These are phyloP conservation scores for Leptographium radiaticola DNA, from an alignment of 2,329 filamentous ascomycete genomes.

Conservation along the genomic window DNA sequence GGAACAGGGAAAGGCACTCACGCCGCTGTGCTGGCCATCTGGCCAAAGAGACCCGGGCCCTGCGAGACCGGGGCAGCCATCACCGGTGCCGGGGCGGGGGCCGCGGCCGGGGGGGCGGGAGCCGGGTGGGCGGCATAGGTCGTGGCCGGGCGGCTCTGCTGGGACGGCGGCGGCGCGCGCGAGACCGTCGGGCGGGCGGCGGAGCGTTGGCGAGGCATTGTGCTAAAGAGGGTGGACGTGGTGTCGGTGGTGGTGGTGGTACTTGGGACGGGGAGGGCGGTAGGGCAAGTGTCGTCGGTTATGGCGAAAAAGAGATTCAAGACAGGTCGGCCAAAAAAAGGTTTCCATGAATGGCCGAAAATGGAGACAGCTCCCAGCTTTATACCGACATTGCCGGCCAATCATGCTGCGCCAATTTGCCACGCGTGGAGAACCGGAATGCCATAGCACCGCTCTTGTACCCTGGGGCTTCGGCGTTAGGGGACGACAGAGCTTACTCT, in stretches of 20 bases:
- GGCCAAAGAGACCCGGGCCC: constrained; percentile 78
- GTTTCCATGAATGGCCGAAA: neutral
- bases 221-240: constrained; percentile 1
- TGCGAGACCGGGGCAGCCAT: constrained; percentile 33
- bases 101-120: constrained; percentile 23
- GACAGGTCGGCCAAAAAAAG: neutral
- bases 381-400: constrained; percentile 8
- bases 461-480: neutral
- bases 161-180: constrained; percentile 46
- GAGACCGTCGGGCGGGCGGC: constrained; percentile 46
- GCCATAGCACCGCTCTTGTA: neutral
- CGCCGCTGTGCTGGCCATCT: constrained; percentile 95
- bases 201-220: constrained; percentile 69
- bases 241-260: neutral
- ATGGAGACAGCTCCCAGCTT: neutral
- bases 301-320: neutral
- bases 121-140: constrained; percentile 45
- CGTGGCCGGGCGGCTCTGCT: constrained; percentile 55
- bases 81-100: constrained; percentile 32
- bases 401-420: constrained; percentile 10
- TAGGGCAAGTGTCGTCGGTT: neutral
- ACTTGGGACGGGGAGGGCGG: too few species aligned
- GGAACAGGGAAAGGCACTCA: neutral
- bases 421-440: constrained; percentile 3
- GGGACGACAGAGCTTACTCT: neutral